These are phyloP conservation scores for Clonostachys byssicola DNA, from an alignment of 2,329 filamentous ascomycete genomes.

Conservation along the genomic window DNA sequence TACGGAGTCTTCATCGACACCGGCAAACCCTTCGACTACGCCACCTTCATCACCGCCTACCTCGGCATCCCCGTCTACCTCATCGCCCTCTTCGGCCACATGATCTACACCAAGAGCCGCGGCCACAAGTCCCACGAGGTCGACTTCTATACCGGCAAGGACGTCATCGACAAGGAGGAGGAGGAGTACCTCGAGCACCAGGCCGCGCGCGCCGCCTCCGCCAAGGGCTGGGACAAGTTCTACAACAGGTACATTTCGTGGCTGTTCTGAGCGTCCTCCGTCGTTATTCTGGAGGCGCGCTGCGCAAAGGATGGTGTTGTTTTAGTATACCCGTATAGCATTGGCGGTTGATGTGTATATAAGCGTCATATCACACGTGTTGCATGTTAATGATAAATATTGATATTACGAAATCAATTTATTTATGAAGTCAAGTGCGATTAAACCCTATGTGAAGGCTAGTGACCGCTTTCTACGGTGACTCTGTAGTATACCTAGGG, in stretches of 20 bases:
- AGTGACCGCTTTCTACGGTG: too few relatives aligned
- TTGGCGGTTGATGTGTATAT: too few relatives aligned
- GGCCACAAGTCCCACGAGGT: constrained; percentile 52
- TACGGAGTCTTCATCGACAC: constrained; percentile 63
- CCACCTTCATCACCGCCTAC: constrained; percentile 75
- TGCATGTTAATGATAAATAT: background rate
- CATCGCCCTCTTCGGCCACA: constrained; percentile 65
- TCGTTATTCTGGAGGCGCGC: too few relatives aligned
- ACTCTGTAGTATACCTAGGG: too few relatives aligned
- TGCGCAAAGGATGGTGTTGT: too few relatives aligned
- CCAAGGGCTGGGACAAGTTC: constrained; percentile 21
- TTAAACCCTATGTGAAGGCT: too few relatives aligned
- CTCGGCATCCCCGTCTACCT: constrained; percentile 74
- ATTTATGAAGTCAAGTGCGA: too few relatives aligned
- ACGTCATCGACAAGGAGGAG: constrained; percentile 69
- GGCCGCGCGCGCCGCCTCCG: constrained; percentile 16
- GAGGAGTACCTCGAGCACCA: constrained; percentile 55
- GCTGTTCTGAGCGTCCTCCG: constrained; percentile 21
- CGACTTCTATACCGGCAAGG: constrained; percentile 71
- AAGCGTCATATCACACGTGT: too few relatives aligned
- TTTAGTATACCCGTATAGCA: too few relatives aligned
- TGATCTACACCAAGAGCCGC: constrained; percentile 49
- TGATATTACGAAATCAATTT: background rate
- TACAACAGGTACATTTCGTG: constrained; percentile 30
- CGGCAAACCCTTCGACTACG: constrained; percentile 61